These are phyloP conservation scores for Puya raimondii DNA, from an alignment of 176 grass and related monocot genomes.

Conservation along the genomic window DNA sequence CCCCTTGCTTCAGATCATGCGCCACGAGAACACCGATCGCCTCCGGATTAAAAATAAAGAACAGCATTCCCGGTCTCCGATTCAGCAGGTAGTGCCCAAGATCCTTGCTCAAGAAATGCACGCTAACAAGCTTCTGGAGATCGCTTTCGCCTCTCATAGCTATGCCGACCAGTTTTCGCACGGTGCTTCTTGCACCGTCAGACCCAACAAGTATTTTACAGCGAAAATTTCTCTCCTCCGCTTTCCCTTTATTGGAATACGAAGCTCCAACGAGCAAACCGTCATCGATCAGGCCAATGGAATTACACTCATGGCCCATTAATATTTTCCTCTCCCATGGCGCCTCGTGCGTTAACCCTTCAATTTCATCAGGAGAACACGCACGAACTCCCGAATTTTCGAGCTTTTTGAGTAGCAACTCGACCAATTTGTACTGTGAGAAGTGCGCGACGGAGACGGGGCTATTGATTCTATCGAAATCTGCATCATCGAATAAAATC, in stretches of 20 bases:
- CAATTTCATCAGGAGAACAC: constrained; percentile 33
- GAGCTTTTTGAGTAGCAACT: constrained; percentile 72
- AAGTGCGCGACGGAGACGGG: constrained; percentile 80
- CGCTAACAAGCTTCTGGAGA: constrained; percentile 77
- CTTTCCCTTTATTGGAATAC: constrained; percentile 34
- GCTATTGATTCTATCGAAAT: constrained; percentile 64
- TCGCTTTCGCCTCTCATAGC: constrained; percentile 71
- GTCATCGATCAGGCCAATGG: constrained; percentile 37
- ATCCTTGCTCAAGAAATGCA: constrained; percentile 83
- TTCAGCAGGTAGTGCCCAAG: constrained; percentile 67
- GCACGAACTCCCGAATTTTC: constrained; percentile 44
- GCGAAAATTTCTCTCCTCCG: constrained; percentile 47
- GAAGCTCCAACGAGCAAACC: constrained; percentile 47
- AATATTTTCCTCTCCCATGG: constrained; percentile 59
- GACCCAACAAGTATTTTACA: constrained; percentile 72
- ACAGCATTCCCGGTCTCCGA: constrained; percentile 86
- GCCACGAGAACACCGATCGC: constrained; percentile 80
- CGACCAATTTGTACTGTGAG: constrained; percentile 79
- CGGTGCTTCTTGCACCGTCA: constrained; percentile 68
- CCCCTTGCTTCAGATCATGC: constrained; percentile 88
- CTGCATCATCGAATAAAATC: constrained; percentile 19
- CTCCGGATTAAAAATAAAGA: constrained; percentile 77
- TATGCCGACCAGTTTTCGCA: constrained; percentile 63
- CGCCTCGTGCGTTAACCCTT: constrained; percentile 17
- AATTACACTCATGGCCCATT: constrained; percentile 74